Base-by-base conservation (phyloP, 2,329 filamentous ascomycete species). In the Ascochyta viciae-villosae region DNA sequence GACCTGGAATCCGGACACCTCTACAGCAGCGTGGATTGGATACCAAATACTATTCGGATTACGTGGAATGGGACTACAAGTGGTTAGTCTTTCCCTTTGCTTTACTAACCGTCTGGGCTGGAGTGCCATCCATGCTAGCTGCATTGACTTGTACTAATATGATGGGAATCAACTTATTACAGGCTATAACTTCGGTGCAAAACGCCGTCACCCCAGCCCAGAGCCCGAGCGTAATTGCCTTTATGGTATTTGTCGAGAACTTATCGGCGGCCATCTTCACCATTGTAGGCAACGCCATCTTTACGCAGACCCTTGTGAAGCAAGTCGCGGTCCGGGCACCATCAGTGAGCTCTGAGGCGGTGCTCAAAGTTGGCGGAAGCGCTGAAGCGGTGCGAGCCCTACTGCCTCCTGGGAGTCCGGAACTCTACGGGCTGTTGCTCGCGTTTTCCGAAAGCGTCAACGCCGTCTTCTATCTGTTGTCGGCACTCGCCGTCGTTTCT, bases 371-470 rank as follows among this genome's bases (percentile, higher is more conserved):
- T 13, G 50, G 50, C 9, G 50, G 33, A 37, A 53, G 50, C 50
- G n/a, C 50, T 6, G 33, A 37, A 24, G 41, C 50, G 3, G 50
- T 53, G 42, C 50, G 50, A 2, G 50, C 31, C 12, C 50, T 53
- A 26, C 33, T 40, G 4, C 50, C 50, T 13, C 19, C 33, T 15
- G 50, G 42, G 15, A 53, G 50, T 29, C 41, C 33, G 6, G 50
- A 55, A 34, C 41, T 55, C 12, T 23, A 15, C 3, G 46, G 41
- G 2, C 6, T 59, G 33, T 24, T 59, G 19, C 27, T 40, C n/a
- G 50, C 56, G 3, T 54, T 47, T 19, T 37, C 49, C 9, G 37
- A 58, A 13, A 41, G 39, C 16, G 16, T 53, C 8, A 26, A 48
- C 27, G 22, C 19, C 19, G 37, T 39, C 22, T 39, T 39, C 13